These are phyloP conservation scores for Fusarium pseudograminearum DNA, from an alignment of 2,329 filamentous ascomycete species.

Conservation along the genomic window DNA sequence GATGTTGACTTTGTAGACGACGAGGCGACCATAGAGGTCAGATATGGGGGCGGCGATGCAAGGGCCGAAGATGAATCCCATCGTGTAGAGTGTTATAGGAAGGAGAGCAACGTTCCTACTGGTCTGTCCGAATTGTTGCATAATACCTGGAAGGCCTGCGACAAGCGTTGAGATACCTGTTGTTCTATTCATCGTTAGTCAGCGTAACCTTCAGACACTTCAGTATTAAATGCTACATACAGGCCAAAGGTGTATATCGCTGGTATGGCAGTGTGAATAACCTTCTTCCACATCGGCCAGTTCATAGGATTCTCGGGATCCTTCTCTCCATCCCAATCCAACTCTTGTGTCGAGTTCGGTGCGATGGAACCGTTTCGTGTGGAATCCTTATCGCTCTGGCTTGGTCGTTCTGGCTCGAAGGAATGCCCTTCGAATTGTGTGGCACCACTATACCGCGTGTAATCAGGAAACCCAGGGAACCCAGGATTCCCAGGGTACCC, in stretches of 20 bases:
- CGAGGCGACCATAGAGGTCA: slow-evolving; percentile 14
- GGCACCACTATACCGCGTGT: neutral
- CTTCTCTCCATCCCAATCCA: slow-evolving; percentile 16
- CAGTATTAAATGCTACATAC: neutral
- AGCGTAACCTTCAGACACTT: fast-evolving
- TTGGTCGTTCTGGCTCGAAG: neutral
- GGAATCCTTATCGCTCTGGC: neutral
- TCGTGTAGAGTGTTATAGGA: slow-evolving; percentile 10
- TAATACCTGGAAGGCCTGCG: slow-evolving; percentile 8
- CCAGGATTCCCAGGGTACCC: slow-evolving; percentile 3
- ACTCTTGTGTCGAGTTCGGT: neutral
- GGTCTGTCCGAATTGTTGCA: slow-evolving; percentile 2
- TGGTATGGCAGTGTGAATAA: slow-evolving; percentile 10
- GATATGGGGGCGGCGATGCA: slow-evolving; percentile 19
- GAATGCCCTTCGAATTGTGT: slow-evolving; percentile 3
- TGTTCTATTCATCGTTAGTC: neutral
- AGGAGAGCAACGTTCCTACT: slow-evolving; percentile 8
- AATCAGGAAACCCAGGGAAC: slow-evolving; percentile 10
- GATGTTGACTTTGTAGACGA: slow-evolving; percentile 17
- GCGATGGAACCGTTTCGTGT: neutral
- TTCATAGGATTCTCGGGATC: slow-evolving; percentile 20
- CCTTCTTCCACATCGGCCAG: slow-evolving; percentile 15
- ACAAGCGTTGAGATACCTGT: slow-evolving; percentile 22
- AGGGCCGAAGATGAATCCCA: slow-evolving; percentile 16
- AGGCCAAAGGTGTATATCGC: slow-evolving; percentile 22